Percentiles rank a stretch among this genome's conserved stretches.
Conservation (phyloP, 179 eudicot genomes). For the Patellifolia procumbens region DNA sequence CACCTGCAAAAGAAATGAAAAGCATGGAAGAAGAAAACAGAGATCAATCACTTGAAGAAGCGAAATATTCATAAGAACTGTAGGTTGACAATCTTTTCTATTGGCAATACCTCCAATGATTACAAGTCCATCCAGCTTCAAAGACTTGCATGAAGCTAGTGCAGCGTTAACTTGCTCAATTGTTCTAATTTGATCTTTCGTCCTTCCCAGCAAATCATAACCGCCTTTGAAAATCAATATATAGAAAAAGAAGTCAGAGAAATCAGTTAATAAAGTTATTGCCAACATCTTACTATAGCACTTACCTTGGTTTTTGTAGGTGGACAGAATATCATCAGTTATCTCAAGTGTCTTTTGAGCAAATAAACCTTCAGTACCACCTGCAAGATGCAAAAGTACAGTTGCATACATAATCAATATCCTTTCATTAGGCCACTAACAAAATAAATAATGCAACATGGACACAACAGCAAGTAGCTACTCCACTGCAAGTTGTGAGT, state of each 20-base stretch:
- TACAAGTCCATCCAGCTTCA: constrained; percentile 91
- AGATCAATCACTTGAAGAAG: not conserved
- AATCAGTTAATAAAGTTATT: not conserved
- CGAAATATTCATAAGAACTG: not conserved
- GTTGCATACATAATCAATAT: not conserved
- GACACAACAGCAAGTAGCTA: constrained; percentile 10
- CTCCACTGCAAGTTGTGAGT: not conserved
- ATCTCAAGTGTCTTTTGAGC: constrained; percentile 87
- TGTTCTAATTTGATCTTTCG: constrained; percentile 95
- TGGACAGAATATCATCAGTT: constrained; percentile 75
- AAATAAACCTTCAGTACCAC: constrained; percentile 97
- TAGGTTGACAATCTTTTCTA: not conserved
- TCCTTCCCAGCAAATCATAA: constrained; percentile 92
- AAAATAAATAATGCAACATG: not conserved
- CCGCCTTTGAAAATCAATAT: constrained; percentile 59
- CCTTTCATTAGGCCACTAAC: not conserved
- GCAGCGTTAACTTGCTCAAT: constrained; percentile 95
- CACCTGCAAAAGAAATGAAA: constrained; percentile 52
- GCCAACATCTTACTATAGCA: not conserved
- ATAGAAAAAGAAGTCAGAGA: not conserved
- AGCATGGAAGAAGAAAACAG: not conserved
- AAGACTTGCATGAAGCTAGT: constrained; percentile 72
- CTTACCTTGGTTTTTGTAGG: constrained; percentile 92
- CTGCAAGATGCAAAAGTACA: constrained; percentile 42
- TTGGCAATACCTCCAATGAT: constrained; percentile 77